Evolutionary conservation across 148 eudicot genomes (phyloP), one percentile per base, ranked within the genome.

Genomic region (Rheum nobile): DNA sequence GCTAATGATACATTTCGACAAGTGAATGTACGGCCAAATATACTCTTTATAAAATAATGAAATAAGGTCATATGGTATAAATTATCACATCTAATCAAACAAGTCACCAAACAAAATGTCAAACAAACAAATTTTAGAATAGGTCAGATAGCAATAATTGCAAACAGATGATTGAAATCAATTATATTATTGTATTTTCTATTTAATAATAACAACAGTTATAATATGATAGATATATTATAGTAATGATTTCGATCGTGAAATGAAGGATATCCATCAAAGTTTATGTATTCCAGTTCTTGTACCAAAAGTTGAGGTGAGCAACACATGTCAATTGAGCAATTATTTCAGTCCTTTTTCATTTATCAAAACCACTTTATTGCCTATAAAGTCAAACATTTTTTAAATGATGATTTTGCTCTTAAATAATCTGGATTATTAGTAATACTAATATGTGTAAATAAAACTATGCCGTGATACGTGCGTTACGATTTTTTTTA

Each of bases 71-170:
- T 65, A 16, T 65, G 11, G 39, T 17, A 65, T 65, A 65, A 32
- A 65, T 31, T 16, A 61, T 61, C n/a, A 29, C 17, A 65, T 65
- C 70, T 14, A 65, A 65, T 65, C 70, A 65, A 65, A 24, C 41
- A 29, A 65, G 41, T 65, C 70, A 65, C 70, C 22, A 65, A 29
- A 65, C 32, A 16, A 34, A 29, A 65, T 29, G 70, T 65, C 70
- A 65, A 65, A 65, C 70, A 65, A 32, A 65, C n/a, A 19, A 31
- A 65, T 34, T 16, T 11, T 7, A 65, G 70, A 65, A 65, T 65
- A 32, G 22, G 70, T 65, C 70, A 34, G 21, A 65, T 16, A 13
- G n/a, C 70, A 65, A 65, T 65, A 65, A 65, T 65, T 32, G 70
- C 70, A 65, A 65, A 32, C 70, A 65, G 17, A 65, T 65, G 21